Evolutionary conservation across 345 rosid genomes (phyloP), one percentile per base, ranked within the genome.

Genomic region (Theobroma cacao): DNA sequence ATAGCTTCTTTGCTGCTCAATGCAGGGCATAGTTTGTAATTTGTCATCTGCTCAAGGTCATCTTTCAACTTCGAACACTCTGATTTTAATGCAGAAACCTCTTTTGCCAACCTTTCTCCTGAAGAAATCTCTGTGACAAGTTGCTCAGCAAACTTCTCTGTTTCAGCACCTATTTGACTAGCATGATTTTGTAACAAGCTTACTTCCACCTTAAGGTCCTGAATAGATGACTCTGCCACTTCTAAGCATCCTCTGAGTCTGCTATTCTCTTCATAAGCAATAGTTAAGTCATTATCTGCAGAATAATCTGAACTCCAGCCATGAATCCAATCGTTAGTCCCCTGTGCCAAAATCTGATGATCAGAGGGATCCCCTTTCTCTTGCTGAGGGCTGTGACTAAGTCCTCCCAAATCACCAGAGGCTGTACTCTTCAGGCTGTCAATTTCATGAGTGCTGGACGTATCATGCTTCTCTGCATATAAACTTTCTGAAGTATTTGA

Each of bases 401-500:
- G 86, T 79, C 90, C 93, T 81, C 84, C 86, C 78, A 91, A 72
- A 85, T 94, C 98, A 82, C 93, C 97, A 72, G 97, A 90, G 38
- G 80, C 85, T 0, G 86, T 85, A 83, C 93, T 91, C 87, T 87
- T 90, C 36, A 91, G 83, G 89, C 92, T 89, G 78, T 90, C 97
- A 73, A 91, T 82, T 90, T 94, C 97, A 78, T 89, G 88, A 41
- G 85, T 80, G 77, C 93, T 92, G 75, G 90, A 88, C 33, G 88
- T 83, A 74, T 92, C 99, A 78, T 92, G 93, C 84, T 91, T 96
- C 85, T 94, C 98, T 13, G 98, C 91, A 71, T 83, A 89, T 71
- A 92, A 73, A 74, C 97, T 91, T 81, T 62, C 99, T 58, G 98
- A 94, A 66, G 97, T 89, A 85, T 90, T 93, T 76, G 98, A 94